Evolutionary conservation across 1,284 basidiomycete genomes (phyloP), one percentile per base, ranked within the genome.

Genomic region (Trichosporon sp.): DNA sequence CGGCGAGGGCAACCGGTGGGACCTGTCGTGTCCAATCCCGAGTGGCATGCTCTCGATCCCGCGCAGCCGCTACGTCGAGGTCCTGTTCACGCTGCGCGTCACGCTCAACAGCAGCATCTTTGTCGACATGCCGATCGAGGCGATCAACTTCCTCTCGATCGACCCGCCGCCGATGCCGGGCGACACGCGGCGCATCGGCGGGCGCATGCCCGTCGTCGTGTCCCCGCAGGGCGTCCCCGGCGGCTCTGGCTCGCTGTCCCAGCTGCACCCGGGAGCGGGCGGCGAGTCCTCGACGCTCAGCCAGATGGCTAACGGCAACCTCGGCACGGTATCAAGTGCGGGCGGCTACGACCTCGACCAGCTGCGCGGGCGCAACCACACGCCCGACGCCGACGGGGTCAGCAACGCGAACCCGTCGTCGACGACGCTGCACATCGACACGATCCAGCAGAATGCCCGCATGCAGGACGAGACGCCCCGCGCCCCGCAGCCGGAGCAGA

Each of bases 61-160:
- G n/a, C 88, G 91, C 35, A 89, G 89, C 34, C 86, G 89, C 42
- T 86, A 95, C 15, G 81, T 98, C 44, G 92, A 95, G 78, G 89
- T 97, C 51, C 86, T 88, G 65, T 94, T 95, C 78, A 85, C 85
- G 4, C 84, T 97, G 71, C 89, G 89, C 65, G 88, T 95, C 27
- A 88, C 88, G 1, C 83, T 92, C 63, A 88, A 88, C 74, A 89
- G 89, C 18, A 85, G 88, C 2, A 85, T 93, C 62, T 81, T 78
- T 69, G 80, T 83, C 66, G 82, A 83, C 66, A 68, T 83, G 2
- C 82, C 82, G 0, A 65, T 83, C 47, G 74, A 76, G 18, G 72
- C 83, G 21, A 82, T 83, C 77, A 83, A 81, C 68, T 83, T 82
- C 74, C 72, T 82, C 34, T 82, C 81, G 2, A 81, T 83, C 69